These are phyloP conservation scores for Taphrina wiesneri DNA, from an alignment of 1,139 yeast species.

Conservation along the genomic window DNA sequence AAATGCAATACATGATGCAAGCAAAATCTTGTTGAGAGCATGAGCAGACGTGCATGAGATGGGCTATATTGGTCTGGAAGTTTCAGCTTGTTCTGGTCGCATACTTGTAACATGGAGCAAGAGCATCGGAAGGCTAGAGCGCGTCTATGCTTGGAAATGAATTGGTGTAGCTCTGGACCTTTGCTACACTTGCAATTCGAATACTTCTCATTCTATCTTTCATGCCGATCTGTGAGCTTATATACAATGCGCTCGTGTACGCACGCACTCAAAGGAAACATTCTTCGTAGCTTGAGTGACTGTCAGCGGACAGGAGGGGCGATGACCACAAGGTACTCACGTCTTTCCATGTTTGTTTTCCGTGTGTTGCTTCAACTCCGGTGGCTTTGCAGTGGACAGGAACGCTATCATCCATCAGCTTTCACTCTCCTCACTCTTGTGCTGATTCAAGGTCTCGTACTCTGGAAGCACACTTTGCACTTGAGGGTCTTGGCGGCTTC, in stretches of 20 bases:
- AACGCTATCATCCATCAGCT: neutral
- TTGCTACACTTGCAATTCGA: too few species aligned
- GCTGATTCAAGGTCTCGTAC: neutral
- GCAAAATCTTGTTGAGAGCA: neutral
- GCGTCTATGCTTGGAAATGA: too few species aligned
- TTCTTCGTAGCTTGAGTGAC: neutral
- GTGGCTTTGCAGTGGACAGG: slow-evolving; percentile 21
- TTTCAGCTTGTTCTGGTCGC: too few species aligned
- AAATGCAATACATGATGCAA: neutral
- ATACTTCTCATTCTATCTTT: neutral
- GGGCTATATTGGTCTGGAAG: too few species aligned
- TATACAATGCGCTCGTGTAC: neutral
- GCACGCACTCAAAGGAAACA: neutral
- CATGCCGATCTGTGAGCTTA: neutral
- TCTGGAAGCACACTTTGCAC: slow-evolving; percentile 23
- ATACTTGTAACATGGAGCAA: too few species aligned
- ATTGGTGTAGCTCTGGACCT: too few species aligned
- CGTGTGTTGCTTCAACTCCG: slow-evolving; percentile 17
- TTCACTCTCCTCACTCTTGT: neutral
- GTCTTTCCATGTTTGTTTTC: slow-evolving; percentile 18
- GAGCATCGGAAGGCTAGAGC: too few species aligned
- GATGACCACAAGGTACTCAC: neutral
- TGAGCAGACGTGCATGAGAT: too few species aligned
- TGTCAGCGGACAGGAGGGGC: neutral
- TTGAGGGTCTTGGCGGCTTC: slow-evolving; percentile 22